Evolutionary conservation across 129 eudicot species (phyloP).

Genomic region (Glebionis coronaria): DNA sequence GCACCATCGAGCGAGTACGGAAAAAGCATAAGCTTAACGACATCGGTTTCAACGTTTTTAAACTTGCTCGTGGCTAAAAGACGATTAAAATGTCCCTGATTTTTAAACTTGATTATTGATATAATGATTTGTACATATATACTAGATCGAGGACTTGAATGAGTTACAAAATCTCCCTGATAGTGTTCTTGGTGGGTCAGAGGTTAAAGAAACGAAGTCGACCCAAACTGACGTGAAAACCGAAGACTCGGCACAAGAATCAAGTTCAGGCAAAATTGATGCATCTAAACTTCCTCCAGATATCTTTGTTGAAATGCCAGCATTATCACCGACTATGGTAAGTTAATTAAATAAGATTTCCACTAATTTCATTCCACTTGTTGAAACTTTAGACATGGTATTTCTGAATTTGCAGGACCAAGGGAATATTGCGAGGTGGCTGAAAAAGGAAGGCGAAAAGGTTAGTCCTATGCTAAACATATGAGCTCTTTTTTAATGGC

Average conservation of each 20-base stretch:
- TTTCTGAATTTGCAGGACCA: conserved; percentile 52
- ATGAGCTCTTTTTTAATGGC: conserved; percentile 9
- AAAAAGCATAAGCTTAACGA: too few species aligned
- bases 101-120: too few species aligned
- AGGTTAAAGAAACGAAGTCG: conserved; percentile 47
- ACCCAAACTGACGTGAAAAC: conserved; percentile 34
- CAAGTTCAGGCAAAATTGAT: conserved; percentile 48
- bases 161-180: conserved; percentile 71
- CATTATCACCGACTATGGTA: conserved; percentile 99
- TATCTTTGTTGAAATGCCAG: too few species aligned
- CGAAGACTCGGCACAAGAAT: conserved; percentile 33
- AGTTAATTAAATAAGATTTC: conserved; percentile 19
- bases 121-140: conserved; percentile 10
- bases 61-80: too few species aligned
- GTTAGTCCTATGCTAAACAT: conserved; percentile 36
- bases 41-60: too few species aligned
- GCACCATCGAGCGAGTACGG: too few species aligned
- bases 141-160: conserved; percentile 71
- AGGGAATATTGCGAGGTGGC: conserved; percentile 82
- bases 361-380: conserved; percentile 8
- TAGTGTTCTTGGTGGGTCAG: conserved; percentile 47
- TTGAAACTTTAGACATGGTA: too few species aligned
- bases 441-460: conserved; percentile 92
- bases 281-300: conserved; percentile 83
- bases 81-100: too few species aligned